Evolutionary conservation across 2,329 filamentous ascomycete species (phyloP).

Genomic region (Trichophyton schoenleinii): DNA sequence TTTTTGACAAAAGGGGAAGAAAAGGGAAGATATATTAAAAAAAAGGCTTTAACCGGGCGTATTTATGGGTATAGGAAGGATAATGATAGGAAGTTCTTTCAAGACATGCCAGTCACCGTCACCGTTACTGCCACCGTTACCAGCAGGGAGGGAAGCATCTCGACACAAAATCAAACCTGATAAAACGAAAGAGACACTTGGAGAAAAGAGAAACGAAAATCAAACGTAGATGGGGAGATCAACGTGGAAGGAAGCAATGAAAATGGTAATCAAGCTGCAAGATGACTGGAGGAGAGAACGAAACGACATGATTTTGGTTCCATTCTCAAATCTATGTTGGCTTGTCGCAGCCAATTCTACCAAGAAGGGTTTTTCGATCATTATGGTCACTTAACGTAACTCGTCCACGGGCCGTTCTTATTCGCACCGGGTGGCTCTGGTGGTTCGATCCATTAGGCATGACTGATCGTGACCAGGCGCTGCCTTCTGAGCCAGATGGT

Average conservation of each 20-base stretch:
- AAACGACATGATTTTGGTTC: background rate
- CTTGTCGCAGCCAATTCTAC: slow-evolving; percentile 24
- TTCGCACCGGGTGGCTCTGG: slow-evolving; percentile 12
- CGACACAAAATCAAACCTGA: slow-evolving; percentile 1
- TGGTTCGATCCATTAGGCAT: slow-evolving; percentile 22
- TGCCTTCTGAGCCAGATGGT: slow-evolving; percentile 6
- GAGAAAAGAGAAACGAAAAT: background rate
- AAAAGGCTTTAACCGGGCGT: background rate
- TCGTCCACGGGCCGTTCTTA: slow-evolving; percentile 27
- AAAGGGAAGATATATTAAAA: background rate
- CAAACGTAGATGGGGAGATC: background rate
- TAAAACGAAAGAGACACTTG: background rate
- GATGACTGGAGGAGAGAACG: background rate
- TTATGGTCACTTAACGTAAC: slow-evolving; percentile 29
- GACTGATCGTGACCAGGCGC: slow-evolving; percentile 22
- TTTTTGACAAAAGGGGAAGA: background rate
- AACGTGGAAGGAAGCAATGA: background rate
- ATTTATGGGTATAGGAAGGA: slow-evolving; percentile 5
- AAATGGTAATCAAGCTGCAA: background rate
- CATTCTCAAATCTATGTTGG: slow-evolving; percentile 8
- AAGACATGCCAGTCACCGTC: slow-evolving; percentile 3
- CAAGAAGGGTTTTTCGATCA: slow-evolving; percentile 26
- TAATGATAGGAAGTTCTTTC: slow-evolving; percentile 2
- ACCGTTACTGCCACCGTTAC: background rate
- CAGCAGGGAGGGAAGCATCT: slow-evolving; percentile 4